Evolutionary conservation across 2,329 filamentous ascomycete species (phyloP), one percentile per base, ranked within the genome.

Genomic region (Xylariaceae sp.): DNA sequence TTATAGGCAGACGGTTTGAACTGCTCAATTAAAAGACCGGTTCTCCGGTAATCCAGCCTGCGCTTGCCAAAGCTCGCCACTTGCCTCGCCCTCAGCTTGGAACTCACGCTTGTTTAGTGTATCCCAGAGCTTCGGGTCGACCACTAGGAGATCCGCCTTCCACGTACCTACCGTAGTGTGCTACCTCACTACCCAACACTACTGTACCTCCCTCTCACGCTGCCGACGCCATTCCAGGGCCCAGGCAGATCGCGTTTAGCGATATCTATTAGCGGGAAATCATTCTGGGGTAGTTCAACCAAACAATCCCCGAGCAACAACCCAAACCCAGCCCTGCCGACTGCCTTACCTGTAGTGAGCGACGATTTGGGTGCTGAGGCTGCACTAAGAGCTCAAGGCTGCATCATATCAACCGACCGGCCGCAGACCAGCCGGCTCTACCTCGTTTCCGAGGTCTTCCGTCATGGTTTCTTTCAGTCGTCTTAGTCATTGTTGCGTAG

Each of bases 101-200:
- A 60, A 63, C 61, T 65, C 60, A 66, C 67, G 67, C 67, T 67
- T 68, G 64, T 67, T 68, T 68, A 68, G 67, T 65, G 48, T 61
- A 60, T 64, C 60, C 64, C 67, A 67, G 61, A 64, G 59, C 50
- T 59, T 64, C 63, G 67, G 65, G 66, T 67, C 65, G 49, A 43
- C 41, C 41, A 43, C 41, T 58, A 56, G 59, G 57, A 65, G 62
- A 66, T 64, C 63, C 61, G 37, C 56, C 52, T 53, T 50, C 47
- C 32, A 49, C 42, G 41, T 26, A 43, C 53, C 49, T 54, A 46
- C 53, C 45, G 41, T 43, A 43, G 41, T 43, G 41, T 43, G 13
- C 36, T 42, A 49, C 47, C 19, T 43, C 34, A 21, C 30, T 37
- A 47, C 15, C 29, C 36, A 34, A 51, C 42, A 41, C 49, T 45